Conservation (phyloP, 2,329 filamentous ascomycete species). For the Fusarium sp. region DNA sequence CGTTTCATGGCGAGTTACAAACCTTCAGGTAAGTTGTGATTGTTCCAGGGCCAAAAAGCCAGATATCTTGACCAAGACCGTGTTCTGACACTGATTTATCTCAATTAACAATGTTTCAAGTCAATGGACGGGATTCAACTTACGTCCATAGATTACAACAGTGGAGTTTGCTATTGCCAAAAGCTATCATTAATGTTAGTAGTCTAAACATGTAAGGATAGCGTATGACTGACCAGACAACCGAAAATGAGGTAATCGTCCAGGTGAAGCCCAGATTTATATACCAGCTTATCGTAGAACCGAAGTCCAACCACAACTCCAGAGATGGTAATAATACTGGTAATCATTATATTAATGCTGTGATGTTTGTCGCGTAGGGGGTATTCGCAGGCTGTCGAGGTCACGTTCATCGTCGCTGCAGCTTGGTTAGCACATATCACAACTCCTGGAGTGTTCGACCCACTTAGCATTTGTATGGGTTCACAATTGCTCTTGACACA, state of each 20-base stretch:
- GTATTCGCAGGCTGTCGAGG: not conserved
- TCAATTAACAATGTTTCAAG: not conserved
- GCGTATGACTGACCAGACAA: not conserved
- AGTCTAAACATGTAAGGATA: not conserved
- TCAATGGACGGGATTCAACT: not conserved
- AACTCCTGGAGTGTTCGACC: not conserved
- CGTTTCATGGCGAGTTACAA: accelerated
- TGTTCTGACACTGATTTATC: not conserved
- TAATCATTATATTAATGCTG: not conserved
- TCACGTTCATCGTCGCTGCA: not conserved
- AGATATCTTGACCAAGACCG: constrained; percentile 18
- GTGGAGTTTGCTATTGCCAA: not conserved
- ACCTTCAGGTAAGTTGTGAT: constrained; percentile 7
- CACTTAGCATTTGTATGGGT: not conserved
- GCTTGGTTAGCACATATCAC: not conserved
- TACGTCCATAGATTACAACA: constrained; percentile 1
- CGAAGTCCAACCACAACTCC: not conserved
- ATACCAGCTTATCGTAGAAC: not conserved
- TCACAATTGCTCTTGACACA: not conserved
- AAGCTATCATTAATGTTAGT: not conserved
- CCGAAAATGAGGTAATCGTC: not conserved
- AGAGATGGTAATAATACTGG: not conserved
- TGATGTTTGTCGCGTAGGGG: not conserved
- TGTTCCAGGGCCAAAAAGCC: not conserved
- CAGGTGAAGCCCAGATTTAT: not conserved